Conservation (phyloP, 306 rosid genomes). For the Malus asiatica region DNA sequence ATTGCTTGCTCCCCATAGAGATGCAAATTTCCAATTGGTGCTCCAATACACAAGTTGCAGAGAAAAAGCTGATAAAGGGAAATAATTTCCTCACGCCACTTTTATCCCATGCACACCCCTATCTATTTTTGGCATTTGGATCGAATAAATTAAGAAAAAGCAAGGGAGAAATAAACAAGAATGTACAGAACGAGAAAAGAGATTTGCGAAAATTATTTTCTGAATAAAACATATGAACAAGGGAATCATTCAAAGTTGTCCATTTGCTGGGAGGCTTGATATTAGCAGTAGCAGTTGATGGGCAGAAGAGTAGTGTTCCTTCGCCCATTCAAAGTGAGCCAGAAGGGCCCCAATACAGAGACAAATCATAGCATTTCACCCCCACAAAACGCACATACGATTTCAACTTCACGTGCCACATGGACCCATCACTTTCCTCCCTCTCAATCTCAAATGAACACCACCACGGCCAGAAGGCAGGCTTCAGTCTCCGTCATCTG, state of each 20-base stretch:
- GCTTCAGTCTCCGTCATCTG: slow-evolving; percentile 46
- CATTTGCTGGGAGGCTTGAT: slow-evolving; percentile 43
- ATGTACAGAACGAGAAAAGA: no score
- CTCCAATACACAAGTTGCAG: slow-evolving; percentile 28
- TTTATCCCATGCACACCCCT: neutral
- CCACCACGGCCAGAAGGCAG: slow-evolving; percentile 27
- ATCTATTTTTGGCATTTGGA: neutral
- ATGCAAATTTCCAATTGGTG: slow-evolving; percentile 28
- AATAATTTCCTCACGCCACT: neutral
- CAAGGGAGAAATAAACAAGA: neutral
- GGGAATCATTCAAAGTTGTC: slow-evolving; percentile 45
- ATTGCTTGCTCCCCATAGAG: slow-evolving; percentile 17
- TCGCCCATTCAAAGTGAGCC: slow-evolving; percentile 38
- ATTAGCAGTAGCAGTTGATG: slow-evolving; percentile 20
- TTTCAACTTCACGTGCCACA: slow-evolving; percentile 62
- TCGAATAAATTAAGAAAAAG: neutral
- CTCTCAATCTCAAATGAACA: slow-evolving; percentile 26
- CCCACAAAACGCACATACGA: slow-evolving; percentile 39
- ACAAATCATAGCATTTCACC: slow-evolving; percentile 36
- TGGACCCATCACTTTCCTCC: slow-evolving; percentile 67
- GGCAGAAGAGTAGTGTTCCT: slow-evolving; percentile 25
- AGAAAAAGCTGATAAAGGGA: slow-evolving; percentile 3
- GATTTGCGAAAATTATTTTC: no score
- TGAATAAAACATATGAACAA: slow-evolving; percentile 16
- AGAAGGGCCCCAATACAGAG: slow-evolving; percentile 31